Evolutionary conservation across 2,329 filamentous ascomycete species (phyloP).

Genomic region (Knufia petricola): DNA sequence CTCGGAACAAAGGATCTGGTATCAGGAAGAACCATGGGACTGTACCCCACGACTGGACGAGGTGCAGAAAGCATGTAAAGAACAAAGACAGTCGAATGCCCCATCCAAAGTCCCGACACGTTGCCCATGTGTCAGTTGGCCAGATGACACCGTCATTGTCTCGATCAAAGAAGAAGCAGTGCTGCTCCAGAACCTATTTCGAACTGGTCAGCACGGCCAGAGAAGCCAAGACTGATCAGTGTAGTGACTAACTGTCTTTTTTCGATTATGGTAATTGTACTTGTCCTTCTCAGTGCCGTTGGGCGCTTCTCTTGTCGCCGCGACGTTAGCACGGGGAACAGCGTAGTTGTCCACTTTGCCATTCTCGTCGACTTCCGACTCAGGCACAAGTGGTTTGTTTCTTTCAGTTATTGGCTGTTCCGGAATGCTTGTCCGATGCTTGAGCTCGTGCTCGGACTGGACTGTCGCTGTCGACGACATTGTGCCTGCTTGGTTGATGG

Average conservation of each 20-base stretch:
- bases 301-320: neutral
- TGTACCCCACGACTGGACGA: constrained; percentile 43
- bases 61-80: constrained; percentile 40
- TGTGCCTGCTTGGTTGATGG: neutral
- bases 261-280: constrained; percentile 5
- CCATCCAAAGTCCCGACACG: constrained; percentile 39
- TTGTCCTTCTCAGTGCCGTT: neutral
- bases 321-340: neutral
- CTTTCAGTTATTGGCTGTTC: neutral
- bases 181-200: constrained; percentile 41
- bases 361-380: neutral
- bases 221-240: neutral
- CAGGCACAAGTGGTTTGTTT: neutral
- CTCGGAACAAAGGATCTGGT: constrained; percentile 37
- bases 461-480: constrained; percentile 1
- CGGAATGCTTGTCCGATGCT: neutral
- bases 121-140: constrained; percentile 42
- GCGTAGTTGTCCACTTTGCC: neutral
- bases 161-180: constrained; percentile 44
- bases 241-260: constrained; percentile 1
- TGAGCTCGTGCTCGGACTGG: neutral
- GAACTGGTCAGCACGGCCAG: neutral
- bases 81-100: constrained; percentile 33
- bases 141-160: constrained; percentile 46
- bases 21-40: constrained; percentile 27